Evolutionary conservation across 164 flowering plant species (phyloP), one percentile per base, ranked within the genome.

Genomic region (Aristolochia fimbriata): DNA sequence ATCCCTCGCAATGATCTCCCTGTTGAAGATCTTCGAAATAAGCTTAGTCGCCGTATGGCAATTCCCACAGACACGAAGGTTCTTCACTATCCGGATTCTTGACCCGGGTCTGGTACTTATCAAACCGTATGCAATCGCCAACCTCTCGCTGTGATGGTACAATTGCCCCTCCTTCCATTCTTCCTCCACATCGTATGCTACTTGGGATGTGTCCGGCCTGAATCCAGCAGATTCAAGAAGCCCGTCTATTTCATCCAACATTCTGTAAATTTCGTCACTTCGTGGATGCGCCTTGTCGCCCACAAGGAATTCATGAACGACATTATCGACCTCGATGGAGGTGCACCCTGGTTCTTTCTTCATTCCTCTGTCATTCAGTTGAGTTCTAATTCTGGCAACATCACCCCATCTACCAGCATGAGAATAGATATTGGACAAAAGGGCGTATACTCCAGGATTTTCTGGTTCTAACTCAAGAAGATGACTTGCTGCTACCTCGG

Each of bases 121-220:
- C 72, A 82, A 67, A n/a, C 90, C 90, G 62, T 68, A 84, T 54
- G 90, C 87, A 70, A 84, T 84, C 0, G 87, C 87, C 21, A 84
- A 41, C 63, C 71, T 82, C 71, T 84, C 90, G 59, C 85, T 82
- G 55, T 82, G 87, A 58, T 73, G 77, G 60, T 74, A 69, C 66
- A 82, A 55, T 4, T 64, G 70, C 19, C 77, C 85, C 69, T 78
- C 84, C 55, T 82, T 84, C 83, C 78, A 78, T 22, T 80, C 83
- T 54, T 81, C 85, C 51, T 84, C 82, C 73, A 82, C 69, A 69
- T 78, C 82, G 49, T 77, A 77, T 7, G 76, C 70, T 58, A 84
- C 83, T 68, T 80, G 84, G 2, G 90, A 77, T 61, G 83, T 82
- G 67, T 84, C 81, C 0, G 83, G 80, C 19, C 71, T 78, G 65